These are phyloP conservation scores for Leccinum barrowsii DNA, from an alignment of 768 basidiomycete genomes.

Conservation along the genomic window DNA sequence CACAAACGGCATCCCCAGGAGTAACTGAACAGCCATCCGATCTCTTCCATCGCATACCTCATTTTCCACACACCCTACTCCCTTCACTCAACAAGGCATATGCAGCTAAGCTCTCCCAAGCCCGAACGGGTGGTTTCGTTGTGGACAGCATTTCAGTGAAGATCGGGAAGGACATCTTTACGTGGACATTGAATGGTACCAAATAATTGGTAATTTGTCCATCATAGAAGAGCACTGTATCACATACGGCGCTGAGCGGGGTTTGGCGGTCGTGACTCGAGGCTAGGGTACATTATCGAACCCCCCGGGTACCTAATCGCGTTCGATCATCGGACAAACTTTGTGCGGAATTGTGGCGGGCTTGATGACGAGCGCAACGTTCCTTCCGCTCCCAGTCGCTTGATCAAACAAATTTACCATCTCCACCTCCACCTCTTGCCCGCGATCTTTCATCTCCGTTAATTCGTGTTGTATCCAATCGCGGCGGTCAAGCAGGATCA, in stretches of 20 bases:
- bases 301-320: conserved; percentile 7
- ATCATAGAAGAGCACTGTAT: conserved; percentile 5
- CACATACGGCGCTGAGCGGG: conserved; percentile 6
- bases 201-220: conserved; percentile 10
- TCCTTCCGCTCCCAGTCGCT: conserved; percentile 65
- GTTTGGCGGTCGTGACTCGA: not conserved
- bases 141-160: conserved; percentile 55
- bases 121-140: conserved; percentile 47
- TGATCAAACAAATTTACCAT: conserved; percentile 73
- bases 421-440: conserved; percentile 35
- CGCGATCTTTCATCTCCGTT: conserved; percentile 19
- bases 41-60: conserved; percentile 46
- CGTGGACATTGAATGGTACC: conserved; percentile 39
- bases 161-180: conserved; percentile 64
- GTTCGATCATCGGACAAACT: not conserved
- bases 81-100: conserved; percentile 47
- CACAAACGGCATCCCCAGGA: not conserved
- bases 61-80: conserved; percentile 49
- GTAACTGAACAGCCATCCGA: conserved; percentile 9
- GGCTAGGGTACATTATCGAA: conserved; percentile 2
- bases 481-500: conserved; percentile 60
- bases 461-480: conserved; percentile 50
- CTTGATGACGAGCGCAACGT: conserved; percentile 58
- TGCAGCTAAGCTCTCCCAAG: conserved; percentile 37
- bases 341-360: conserved; percentile 23